Evolutionary conservation across 2,329 filamentous ascomycete genomes (phyloP), one percentile per base, ranked within the genome.

Genomic region (Calonectria ilicicola): DNA sequence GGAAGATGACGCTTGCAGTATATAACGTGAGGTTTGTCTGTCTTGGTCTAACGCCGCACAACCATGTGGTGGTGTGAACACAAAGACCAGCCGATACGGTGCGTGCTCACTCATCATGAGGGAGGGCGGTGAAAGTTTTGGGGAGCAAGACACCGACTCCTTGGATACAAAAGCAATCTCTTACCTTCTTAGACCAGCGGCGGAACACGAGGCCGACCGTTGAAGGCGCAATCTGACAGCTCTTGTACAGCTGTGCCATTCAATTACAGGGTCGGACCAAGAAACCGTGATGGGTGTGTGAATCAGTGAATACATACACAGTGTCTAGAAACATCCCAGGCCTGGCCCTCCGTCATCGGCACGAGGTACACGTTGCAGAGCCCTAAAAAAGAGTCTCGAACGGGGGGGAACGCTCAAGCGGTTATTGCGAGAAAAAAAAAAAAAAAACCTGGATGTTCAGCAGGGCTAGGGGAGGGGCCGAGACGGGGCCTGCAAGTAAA

Each of bases 321-420:
- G 32, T 44, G 58, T 10, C 42, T 64, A 26, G 46, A 58, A 44
- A 17, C 35, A 44, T 70, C 51, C 46, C 51, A 69, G 44, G 40
- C 65, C 29, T 19, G 27, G 17, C 63, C 29, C 32, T 74, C 73
- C 73, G 70, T 73, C 70, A 74, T 73, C 73, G 73, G 71, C 70
- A 66, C 72, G 56, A 65, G 46, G 67, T 49, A 64, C 72, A 72
- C 66, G 70, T 72, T 65, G 67, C 66, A 70, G 64, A 70, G 66
- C 72, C 53, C 65, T 64, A 32, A 14, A 19, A 29, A 35, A 58
- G 53, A 60, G 53, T 60, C 53, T 60, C 53, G 53, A 60, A 60
- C 53, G 21, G 32, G 53, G 51, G 51, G 35, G 32, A 17, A 40
- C 21, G 32, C 38, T 56, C 66, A 35, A 49, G 44, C 53, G 69